Conservation (phyloP, 495 filamentous ascomycete species). For the Penicillium coffeae region DNA sequence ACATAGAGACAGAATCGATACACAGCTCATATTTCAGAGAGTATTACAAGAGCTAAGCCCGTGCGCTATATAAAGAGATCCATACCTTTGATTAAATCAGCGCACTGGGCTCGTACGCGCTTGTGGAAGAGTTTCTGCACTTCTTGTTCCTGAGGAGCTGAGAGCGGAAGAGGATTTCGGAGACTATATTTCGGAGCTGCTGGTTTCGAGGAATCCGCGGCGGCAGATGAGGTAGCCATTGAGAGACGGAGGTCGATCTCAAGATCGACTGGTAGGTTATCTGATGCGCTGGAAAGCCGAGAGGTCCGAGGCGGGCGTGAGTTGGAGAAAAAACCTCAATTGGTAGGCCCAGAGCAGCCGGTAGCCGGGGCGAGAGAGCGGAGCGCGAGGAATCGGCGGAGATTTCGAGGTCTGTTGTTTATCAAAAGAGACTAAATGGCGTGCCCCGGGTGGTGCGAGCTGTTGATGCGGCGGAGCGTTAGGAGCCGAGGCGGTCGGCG, state of each 20-base stretch:
- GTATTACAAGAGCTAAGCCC: background rate
- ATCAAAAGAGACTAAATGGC: background rate
- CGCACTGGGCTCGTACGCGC: constrained; percentile 73
- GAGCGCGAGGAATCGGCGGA: too few species aligned
- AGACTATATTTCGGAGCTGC: constrained; percentile 36
- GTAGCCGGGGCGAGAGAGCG: too few species aligned
- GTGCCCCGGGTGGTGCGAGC: constrained; percentile 9
- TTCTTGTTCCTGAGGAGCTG: constrained; percentile 84
- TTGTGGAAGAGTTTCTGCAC: constrained; percentile 88
- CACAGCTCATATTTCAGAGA: too few species aligned
- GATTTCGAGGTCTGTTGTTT: too few species aligned
- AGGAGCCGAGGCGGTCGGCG: constrained; percentile 28
- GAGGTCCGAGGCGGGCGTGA: background rate
- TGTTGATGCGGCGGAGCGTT: constrained; percentile 28
- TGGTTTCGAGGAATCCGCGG: constrained; percentile 14
- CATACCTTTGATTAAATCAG: constrained; percentile 80
- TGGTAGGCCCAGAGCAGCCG: background rate
- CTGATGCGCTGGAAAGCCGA: background rate
- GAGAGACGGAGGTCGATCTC: constrained; percentile 14
- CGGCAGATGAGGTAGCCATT: constrained; percentile 25
- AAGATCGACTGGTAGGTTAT: constrained; percentile 10
- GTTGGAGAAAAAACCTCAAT: background rate
- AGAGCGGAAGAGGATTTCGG: constrained; percentile 87
- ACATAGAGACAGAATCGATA: too few species aligned
- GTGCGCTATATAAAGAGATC: constrained; percentile 2